These are phyloP conservation scores for Corchorus capsularis DNA, from an alignment of 345 rosid species.

Conservation along the genomic window DNA sequence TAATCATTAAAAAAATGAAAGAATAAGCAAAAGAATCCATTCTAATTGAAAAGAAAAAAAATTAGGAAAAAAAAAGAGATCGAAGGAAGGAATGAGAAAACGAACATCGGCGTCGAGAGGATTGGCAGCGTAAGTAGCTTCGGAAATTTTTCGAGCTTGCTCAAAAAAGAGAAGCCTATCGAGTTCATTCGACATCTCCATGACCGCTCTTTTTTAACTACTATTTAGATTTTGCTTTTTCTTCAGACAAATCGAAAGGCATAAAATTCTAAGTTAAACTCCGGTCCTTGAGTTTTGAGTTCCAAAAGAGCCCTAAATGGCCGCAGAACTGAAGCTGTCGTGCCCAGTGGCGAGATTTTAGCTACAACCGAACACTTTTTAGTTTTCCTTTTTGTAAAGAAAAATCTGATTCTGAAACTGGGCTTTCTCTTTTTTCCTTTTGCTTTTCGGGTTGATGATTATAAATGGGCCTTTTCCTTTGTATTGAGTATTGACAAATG, in stretches of 20 bases:
- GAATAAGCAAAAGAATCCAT: background rate
- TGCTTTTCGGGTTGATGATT: background rate
- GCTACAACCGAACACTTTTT: background rate
- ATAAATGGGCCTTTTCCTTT: background rate
- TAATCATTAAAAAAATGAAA: background rate
- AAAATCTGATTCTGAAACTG: background rate
- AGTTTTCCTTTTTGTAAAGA: background rate
- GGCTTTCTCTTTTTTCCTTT: background rate
- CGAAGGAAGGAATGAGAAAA: background rate
- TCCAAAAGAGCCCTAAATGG: background rate
- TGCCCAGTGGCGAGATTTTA: background rate
- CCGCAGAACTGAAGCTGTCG: background rate
- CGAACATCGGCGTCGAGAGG: constrained; percentile 84
- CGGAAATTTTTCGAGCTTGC: constrained; percentile 76
- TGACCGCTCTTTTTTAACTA: constrained; percentile 27
- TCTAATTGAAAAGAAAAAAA: constrained; percentile 10
- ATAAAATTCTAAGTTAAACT: background rate
- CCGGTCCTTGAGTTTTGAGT: background rate
- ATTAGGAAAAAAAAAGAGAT: background rate
- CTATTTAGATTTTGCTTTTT: background rate
- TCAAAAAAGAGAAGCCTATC: constrained; percentile 74
- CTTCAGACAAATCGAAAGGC: background rate
- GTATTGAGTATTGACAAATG: no score
- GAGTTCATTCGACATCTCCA: constrained; percentile 71
- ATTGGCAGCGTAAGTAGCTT: constrained; percentile 54